Base-by-base conservation (phyloP, 805 yeast species). In the Candida ovalis region DNA sequence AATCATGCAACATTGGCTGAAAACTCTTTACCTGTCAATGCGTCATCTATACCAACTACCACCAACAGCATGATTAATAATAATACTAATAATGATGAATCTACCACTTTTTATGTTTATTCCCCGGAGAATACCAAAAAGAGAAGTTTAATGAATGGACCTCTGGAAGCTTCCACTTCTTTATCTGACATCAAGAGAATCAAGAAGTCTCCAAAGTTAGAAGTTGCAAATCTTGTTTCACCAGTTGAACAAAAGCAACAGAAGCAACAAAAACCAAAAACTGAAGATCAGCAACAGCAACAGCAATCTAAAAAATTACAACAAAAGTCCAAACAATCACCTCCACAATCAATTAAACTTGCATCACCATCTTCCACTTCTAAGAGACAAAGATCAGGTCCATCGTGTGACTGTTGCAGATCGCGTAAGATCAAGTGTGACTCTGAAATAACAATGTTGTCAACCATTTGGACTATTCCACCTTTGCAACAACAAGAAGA, bases 391-490 rank as follows among this genome's bases (percentile, higher is more conserved):
- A 68, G 92, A 50, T 70, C 78, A 18, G 90, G 92, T 0, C 90
- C 90, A 2, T 80, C 86, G 37, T 85, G 92, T 64, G 90, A 85
- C 61, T 69, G 77, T 42, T 85, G 92, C 62, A 71, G 90, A 46
- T 59, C 77, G 15, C 74, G 88, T 48, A 85, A 85, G 61, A 84
- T 84, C 49, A 85, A 82, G 64, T 85, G 92, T 67, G 82, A 84
- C 63, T 88, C 91, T 1, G 81, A 75, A 54, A 78, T 84, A 25
- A 57, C 61, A 25, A 60, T 66, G 15, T 51, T 67, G 17, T 57
- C 67, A 1, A 53, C 35, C 52, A 36, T 50, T 61, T 3, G 56
- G 60, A 4, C 37, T 18, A 33, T 42, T 15, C 23, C 17, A 32
- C 17, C 33, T 6, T 30, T 4, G 33, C 30, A 6, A 17, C 44